Evolutionary conservation across 2,329 filamentous ascomycete genomes (phyloP), one percentile per base, ranked within the genome.

Genomic region (Coniochaeta sp.): DNA sequence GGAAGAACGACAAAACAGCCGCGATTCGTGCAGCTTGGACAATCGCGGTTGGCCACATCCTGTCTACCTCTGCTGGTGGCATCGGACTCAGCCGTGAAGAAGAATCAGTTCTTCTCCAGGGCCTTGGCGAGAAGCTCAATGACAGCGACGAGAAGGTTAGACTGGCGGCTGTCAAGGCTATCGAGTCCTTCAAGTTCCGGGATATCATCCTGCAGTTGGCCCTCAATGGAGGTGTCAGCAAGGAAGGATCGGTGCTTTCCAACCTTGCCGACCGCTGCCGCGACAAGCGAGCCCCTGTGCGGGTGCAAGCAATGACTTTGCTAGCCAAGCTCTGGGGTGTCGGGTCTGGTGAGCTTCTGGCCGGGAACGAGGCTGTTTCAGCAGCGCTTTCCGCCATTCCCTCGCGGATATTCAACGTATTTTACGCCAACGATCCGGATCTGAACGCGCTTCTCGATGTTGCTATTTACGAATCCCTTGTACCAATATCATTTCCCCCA

Each of bases 311-410:
- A 22, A 95, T 96, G 81, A 86, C 84, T 49, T 76, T 95, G 8
- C 74, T 97, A 1, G 89, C 83, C 10, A 89, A 85, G 55, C 84
- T 97, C 26, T 99, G 94, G 94, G 91, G 89, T n/a, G 91, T 95
- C 16, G 92, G 89, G 12, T 83, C 86, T 16, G 89, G 90, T 16
- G 91, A 96, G 61, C 87, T 99, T 60, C 84, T 89, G 22, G 82
- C 86, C 50, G 89, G 89, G 13, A 87, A 92, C 60, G 89, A 96
- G 59, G 74, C 78, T 16, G 86, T 95, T 18, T 80, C 79, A 12
- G 74, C 82, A 9, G 79, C 92, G n/a, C 74, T 99, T 12, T 86
- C 85, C 6, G 85, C 85, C 22, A 90, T 95, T 33, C 92, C 94
- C 2, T 87, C 87, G 1, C 86, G 83, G 55, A 90, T 99, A 42